phyloP scores from a whole-genome alignment of 2,329 filamentous ascomycete genomes.

The Penicillium sclerotigenum region DNA sequence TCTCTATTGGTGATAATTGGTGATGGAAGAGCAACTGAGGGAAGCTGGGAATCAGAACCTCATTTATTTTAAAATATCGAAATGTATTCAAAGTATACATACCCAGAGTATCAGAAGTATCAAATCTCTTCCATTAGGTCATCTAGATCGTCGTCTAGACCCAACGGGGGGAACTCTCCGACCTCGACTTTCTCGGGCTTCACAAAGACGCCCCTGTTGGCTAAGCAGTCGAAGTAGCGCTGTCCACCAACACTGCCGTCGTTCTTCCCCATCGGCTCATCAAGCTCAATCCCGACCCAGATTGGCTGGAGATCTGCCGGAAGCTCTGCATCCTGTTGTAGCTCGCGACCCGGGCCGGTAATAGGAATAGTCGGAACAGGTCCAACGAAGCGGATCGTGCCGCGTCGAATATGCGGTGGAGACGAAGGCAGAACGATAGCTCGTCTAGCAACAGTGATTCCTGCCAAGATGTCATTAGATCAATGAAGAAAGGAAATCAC shows the following conservation, averaged over 20 bases:
- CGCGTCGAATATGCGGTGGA: slow-evolving; percentile 44
- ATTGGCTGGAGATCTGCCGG: slow-evolving; percentile 30
- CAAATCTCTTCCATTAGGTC: slow-evolving; percentile 56
- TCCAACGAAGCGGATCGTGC: slow-evolving; percentile 43
- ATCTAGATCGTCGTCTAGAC: slow-evolving; percentile 53
- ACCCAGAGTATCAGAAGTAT: slow-evolving; percentile 38
- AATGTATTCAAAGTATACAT: background rate
- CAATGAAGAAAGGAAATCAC: background rate
- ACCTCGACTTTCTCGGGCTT: slow-evolving; percentile 61
- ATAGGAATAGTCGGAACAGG: slow-evolving; percentile 41
- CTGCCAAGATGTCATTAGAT: slow-evolving; percentile 24
- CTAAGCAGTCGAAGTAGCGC: slow-evolving; percentile 56
- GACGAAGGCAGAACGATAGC: slow-evolving; percentile 45
- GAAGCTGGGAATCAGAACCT: slow-evolving; percentile 1
- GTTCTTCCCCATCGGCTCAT: slow-evolving; percentile 65
- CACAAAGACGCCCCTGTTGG: slow-evolving; percentile 58
- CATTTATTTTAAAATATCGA: slow-evolving; percentile 2
- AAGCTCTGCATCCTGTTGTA: slow-evolving; percentile 17
- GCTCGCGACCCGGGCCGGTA: slow-evolving; percentile 28
- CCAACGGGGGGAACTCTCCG: slow-evolving; percentile 56
- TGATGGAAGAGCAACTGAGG: background rate
- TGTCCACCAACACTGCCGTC: slow-evolving; percentile 53
- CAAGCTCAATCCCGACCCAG: slow-evolving; percentile 60
- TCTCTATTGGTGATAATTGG: slow-evolving; percentile 10
- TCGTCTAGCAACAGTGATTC: slow-evolving; percentile 44